Evolutionary conservation across 352 stramenopile species (phyloP), one percentile per base, ranked within the genome.

Genomic region (Globisporangium splendens): DNA sequence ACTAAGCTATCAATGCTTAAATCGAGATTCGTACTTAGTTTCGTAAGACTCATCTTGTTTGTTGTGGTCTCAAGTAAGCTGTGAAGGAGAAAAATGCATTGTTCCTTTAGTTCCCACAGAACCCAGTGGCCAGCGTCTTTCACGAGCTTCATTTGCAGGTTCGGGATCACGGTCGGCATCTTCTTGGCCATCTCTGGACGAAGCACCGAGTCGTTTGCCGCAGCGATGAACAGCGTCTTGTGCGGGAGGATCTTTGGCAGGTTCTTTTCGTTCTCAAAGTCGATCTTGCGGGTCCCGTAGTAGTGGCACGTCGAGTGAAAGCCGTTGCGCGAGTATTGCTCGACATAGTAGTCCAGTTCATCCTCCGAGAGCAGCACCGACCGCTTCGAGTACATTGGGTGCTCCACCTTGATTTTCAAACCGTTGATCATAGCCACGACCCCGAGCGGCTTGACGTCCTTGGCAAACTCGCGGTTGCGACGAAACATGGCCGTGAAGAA

Each of bases 401-500:
- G 61, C 12, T 71, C 65, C 24, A 35, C 14, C 28, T 51, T 62
- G 24, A 31, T 48, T 17, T 52, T 17, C n/a, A 65, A 28, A 18
- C 63, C 49, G 39, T 64, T 44, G 59, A 69, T 31, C 24, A 60
- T 46, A 10, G 38, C 42, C 12, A 55, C 42, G 18, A 66, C n/a
- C 39, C 59, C 54, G 6, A 66, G 43, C 28, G 51, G 41, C 50
- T 55, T 48, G 21, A 50, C 61, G 15, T 43, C 47, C 50, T 62
- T 59, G 11, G 52, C 60, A 43, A 68, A 61, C 59, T 86, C 71
- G 43, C 63, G 48, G 59, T 77, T 68, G 38, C 77, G 73, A 22
- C 77, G 75, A 48, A 79, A 88, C 22, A 84, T 62, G 10, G 67
- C 67, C 18, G 65, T 78, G 66, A 87, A 76, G 20, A 87, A 76